A percentile compares a stretch with the other conserved stretches of the same genome.
phyloP scores from a whole-genome alignment of 1,284 basidiomycete species.

The Ceratobasidium sp. region DNA sequence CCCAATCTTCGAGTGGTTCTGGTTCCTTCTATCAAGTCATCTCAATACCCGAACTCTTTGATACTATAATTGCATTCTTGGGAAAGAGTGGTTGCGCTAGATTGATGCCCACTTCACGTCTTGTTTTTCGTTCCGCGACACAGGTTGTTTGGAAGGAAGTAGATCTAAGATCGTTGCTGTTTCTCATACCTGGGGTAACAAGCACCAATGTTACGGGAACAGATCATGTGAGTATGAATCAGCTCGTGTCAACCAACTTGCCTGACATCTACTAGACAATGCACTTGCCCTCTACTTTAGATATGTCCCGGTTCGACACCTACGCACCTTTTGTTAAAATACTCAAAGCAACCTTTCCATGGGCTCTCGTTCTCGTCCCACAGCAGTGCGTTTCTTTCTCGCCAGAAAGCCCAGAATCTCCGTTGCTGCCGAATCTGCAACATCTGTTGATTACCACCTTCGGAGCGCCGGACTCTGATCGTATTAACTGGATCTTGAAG shows the following conservation, averaged over 20 bases:
- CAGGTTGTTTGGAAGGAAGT: slow-evolving; percentile 1
- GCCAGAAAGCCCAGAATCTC: neutral
- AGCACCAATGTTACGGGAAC: neutral
- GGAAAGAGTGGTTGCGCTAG: neutral
- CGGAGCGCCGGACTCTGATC: too few species aligned
- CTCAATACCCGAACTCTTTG: neutral
- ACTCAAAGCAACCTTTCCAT: neutral
- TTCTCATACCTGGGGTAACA: neutral
- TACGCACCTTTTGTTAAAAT: slow-evolving; percentile 5
- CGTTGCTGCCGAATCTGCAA: slow-evolving; percentile 8
- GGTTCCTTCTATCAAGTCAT: neutral
- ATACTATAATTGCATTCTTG: neutral
- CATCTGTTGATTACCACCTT: neutral
- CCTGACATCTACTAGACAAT: neutral
- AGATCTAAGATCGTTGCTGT: neutral
- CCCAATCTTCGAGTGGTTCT: too few species aligned
- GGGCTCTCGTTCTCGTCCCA: neutral
- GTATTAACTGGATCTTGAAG: neutral
- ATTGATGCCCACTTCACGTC: neutral
- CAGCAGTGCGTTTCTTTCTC: neutral
- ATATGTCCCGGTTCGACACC: neutral
- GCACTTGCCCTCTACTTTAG: neutral
- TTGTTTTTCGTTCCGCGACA: neutral
- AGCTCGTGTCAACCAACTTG: neutral
- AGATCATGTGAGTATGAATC: neutral